Evolutionary conservation across 192 early-diverging fungal genomes (phyloP), one percentile per base, ranked within the genome.

Genomic region (Coemansia reversa): DNA sequence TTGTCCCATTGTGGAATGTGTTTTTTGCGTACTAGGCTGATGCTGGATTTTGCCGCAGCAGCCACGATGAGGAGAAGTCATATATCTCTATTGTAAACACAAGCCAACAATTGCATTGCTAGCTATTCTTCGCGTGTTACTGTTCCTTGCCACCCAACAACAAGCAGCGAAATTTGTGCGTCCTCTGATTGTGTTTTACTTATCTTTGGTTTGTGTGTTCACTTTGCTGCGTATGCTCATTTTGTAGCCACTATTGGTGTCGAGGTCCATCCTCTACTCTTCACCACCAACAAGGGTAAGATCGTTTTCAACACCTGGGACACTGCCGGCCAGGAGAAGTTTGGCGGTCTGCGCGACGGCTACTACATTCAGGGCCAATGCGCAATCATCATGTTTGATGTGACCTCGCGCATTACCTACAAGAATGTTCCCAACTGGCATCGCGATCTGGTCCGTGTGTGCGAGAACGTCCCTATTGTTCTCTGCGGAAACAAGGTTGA

Each of bases 391-490:
- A 99, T 99, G 97, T 99, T 99, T 69, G 97, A 99, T 69, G 93
- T 99, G 56, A 97, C 97, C 61, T 95, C 97, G 58, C 89, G 97
- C 66, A 99, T 99, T 70, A 99, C 97, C 68, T 99, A 99, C 87
- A 99, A 98, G 90, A 99, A 95, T 87, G 97, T 99, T 19, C 97
- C 97, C 78, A 99, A 98, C 90, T 99, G 97, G 97, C 97, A 99
- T 83, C 90, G 97, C 82, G 97, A 99, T 84, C 85, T 99, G 35
- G 93, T 95, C 67, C 93, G 97, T 66, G 97, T 99, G 55, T 99
- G 97, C 85, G 97, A 99, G 83, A 98, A 96, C 88, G 94, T 99
- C 78, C 97, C 97, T 25, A 99, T 99, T 79, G 97, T 99, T 67
- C 92, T 99, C 56, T 95, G 93, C 88, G 97, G 97, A 77, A 99